phyloP scores from a whole-genome alignment of 1,284 basidiomycete genomes.

The Marasmius sp. region DNA sequence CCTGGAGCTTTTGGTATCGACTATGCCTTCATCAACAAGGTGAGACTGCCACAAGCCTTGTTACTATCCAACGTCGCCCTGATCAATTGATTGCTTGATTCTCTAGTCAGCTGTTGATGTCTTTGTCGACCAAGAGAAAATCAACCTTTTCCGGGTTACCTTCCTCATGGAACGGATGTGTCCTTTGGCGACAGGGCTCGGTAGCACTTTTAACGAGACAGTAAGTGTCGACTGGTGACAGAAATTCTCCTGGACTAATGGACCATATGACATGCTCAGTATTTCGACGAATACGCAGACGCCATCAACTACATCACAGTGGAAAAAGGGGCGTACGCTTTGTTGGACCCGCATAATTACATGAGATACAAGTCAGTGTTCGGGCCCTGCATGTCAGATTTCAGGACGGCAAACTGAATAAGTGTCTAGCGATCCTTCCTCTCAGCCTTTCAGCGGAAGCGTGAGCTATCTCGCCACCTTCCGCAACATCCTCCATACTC shows the following conservation, averaged over 20 bases:
- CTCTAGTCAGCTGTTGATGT: slow-evolving; percentile 42
- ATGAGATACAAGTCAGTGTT: slow-evolving; percentile 44
- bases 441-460: slow-evolving; percentile 42
- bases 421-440: slow-evolving; percentile 38
- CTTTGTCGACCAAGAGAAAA: slow-evolving; percentile 45
- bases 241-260: neutral
- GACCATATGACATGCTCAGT: slow-evolving; percentile 23
- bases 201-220: slow-evolving; percentile 44
- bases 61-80: neutral
- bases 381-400: neutral
- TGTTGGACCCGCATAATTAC: slow-evolving; percentile 48
- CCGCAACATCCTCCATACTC: neutral
- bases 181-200: slow-evolving; percentile 40
- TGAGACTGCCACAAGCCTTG: slow-evolving; percentile 10
- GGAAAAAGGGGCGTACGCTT: slow-evolving; percentile 40
- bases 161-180: slow-evolving; percentile 51
- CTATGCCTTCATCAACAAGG: slow-evolving; percentile 49
- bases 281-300: slow-evolving; percentile 41
- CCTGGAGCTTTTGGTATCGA: slow-evolving; percentile 44
- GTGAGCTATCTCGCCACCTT: slow-evolving; percentile 23
- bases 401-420: neutral
- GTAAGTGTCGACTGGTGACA: slow-evolving; percentile 21
- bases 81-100: neutral
- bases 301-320: slow-evolving; percentile 44
- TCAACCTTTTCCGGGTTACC: slow-evolving; percentile 49